A percentile compares a stretch with the other conserved stretches of the same genome.
These are phyloP conservation scores for Leucogyrophana mollusca DNA, from an alignment of 768 basidiomycete species.

Conservation along the genomic window DNA sequence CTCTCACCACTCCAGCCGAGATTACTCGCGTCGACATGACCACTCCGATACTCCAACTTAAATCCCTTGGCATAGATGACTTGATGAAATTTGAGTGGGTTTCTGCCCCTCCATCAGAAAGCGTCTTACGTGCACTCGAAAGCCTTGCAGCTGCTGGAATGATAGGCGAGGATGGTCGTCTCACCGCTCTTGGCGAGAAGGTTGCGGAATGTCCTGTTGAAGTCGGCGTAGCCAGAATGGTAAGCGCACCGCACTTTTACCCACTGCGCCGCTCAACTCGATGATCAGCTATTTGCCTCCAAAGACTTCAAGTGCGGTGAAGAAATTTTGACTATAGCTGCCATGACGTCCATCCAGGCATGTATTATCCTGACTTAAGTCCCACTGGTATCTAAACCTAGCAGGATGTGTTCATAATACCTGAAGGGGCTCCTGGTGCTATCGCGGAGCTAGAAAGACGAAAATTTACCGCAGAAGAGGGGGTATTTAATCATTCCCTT, in stretches of 20 bases:
- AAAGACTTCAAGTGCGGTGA: conserved; percentile 88
- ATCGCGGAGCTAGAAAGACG: conserved; percentile 88
- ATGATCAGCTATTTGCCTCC: conserved; percentile 75
- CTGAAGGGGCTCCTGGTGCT: conserved; percentile 82
- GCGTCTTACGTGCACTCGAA: conserved; percentile 83
- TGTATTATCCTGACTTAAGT: conserved; percentile 3
- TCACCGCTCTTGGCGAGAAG: conserved; percentile 76
- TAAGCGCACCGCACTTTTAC: conserved; percentile 36
- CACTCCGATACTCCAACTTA: conserved; percentile 89
- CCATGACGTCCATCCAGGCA: conserved; percentile 92
- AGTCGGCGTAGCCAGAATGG: conserved; percentile 92
- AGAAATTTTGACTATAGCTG: conserved; percentile 93
- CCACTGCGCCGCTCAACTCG: conserved; percentile 8
- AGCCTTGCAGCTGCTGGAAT: conserved; percentile 79
- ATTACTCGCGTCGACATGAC: conserved; percentile 89
- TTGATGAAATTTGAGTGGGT: conserved; percentile 97
- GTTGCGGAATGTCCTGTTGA: conserved; percentile 96
- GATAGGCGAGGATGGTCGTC: conserved; percentile 75
- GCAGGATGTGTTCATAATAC: conserved; percentile 88
- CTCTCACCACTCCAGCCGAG: conserved; percentile 80
- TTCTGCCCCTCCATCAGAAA: conserved; percentile 82
- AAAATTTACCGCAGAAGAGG: conserved; percentile 98
- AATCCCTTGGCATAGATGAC: conserved; percentile 93
- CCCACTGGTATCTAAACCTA: neutral
- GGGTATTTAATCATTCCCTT: conserved; percentile 44